Base-by-base conservation (phyloP, 495 filamentous ascomycete genomes). In the Hypoxylon rickii region DNA sequence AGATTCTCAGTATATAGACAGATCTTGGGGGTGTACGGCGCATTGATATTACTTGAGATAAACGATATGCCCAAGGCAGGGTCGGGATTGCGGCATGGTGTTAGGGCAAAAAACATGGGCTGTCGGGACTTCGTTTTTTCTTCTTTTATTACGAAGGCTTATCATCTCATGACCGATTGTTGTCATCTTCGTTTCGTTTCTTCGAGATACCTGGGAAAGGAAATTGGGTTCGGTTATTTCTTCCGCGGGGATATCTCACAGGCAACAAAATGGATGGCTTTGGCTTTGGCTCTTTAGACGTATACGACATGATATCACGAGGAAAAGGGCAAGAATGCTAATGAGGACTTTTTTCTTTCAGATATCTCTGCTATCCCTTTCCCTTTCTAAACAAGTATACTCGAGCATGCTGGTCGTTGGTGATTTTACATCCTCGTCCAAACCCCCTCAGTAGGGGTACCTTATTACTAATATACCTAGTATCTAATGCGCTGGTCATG, bases 211-310 rank as follows among this genome's bases (percentile, higher is more conserved):
- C 60, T 58, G 31, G 49, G 50, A 19, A 44, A 54, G 13, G 21
- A 34, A 42, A 42, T 15, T 31, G 55, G 55, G 31, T 54, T 16
- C 22, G 47, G 26, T 21, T 53, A 37, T 34, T 32, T 34, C 46
- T 47, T 59, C 49, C 43, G 44, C 37, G 48, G 42, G 38, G 33
- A 32, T 44, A 52, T 53, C 53, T 57, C 44, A 57, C 53, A 53
- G 59, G 59, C 49, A 63, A 63, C 59, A 57, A 57, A 63, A 63
- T 41, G 53, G 47, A 48, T 40, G 59, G 53, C 16, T 53, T 21
- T 53, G 44, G 52, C 1, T 44, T 48, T 26, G 32, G n/a, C n/a
- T n/a, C n/a, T n/a, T 43, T 63, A 57, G 59, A 55, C 22, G 51
- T 49, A 56, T 54, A 63, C 52, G 53, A 46, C 44, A 55, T 55